Evolutionary conservation across 306 rosid genomes (phyloP).

Genomic region (Delonix regia): DNA sequence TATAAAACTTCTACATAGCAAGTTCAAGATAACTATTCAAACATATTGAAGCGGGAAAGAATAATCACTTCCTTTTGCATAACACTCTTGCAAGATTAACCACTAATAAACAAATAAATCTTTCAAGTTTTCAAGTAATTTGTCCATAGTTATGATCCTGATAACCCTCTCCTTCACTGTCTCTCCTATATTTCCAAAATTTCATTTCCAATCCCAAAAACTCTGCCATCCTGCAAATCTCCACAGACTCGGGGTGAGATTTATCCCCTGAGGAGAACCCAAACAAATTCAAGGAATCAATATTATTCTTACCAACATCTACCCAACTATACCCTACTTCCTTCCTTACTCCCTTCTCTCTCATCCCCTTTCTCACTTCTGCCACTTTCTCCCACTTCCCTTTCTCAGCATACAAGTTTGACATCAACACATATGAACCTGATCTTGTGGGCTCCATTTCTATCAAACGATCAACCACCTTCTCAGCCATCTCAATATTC

Average conservation of each 20-base stretch:
- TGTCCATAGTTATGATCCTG: not conserved
- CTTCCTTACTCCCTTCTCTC: constrained; percentile 73
- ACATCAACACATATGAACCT: constrained; percentile 70
- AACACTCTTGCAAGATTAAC: too few relatives aligned
- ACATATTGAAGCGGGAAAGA: too few relatives aligned
- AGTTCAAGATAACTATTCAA: too few relatives aligned
- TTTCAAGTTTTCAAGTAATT: too few relatives aligned
- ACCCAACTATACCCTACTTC: constrained; percentile 88
- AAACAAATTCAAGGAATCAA: constrained; percentile 62
- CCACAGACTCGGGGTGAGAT: constrained; percentile 64
- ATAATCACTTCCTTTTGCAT: too few relatives aligned
- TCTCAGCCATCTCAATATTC: constrained; percentile 77
- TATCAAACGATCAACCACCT: constrained; percentile 50
- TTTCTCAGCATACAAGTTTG: constrained; percentile 78
- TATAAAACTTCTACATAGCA: too few relatives aligned
- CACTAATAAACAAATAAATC: too few relatives aligned
- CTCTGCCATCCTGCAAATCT: constrained; percentile 66
- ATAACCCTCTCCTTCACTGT: constrained; percentile 28
- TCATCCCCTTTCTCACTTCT: constrained; percentile 69
- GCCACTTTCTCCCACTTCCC: constrained; percentile 91
- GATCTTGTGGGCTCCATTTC: constrained; percentile 72
- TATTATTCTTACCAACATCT: constrained; percentile 50
- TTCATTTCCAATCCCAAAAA: constrained; percentile 68
- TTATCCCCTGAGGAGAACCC: constrained; percentile 82
- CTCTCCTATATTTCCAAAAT: constrained; percentile 43